Conservation (phyloP, 1,139 yeast genomes). For the Diutina neorugosa region DNA sequence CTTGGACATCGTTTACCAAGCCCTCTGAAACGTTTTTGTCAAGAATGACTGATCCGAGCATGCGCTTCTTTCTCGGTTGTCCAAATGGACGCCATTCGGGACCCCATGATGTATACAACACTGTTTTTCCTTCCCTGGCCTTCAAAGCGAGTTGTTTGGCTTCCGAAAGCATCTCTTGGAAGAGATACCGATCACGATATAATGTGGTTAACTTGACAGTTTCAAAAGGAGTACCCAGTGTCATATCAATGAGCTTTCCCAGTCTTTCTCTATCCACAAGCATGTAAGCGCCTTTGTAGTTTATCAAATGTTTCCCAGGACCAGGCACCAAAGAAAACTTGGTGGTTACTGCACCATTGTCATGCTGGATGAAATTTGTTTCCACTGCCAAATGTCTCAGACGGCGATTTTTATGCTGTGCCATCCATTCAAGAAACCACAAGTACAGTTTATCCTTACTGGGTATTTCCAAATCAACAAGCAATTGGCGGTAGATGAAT, state of each 20-base stretch:
- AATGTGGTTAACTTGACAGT: conserved; percentile 87
- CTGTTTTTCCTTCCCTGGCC: conserved; percentile 88
- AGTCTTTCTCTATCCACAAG: conserved; percentile 83
- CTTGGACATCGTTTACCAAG: conserved; percentile 62
- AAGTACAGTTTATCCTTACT: conserved; percentile 86
- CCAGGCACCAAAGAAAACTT: conserved; percentile 94
- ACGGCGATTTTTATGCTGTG: conserved; percentile 57
- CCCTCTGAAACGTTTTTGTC: conserved; percentile 62
- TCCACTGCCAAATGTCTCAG: conserved; percentile 86
- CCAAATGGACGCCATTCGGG: conserved; percentile 99
- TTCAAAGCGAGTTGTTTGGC: conserved; percentile 78
- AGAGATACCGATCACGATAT: conserved; percentile 65
- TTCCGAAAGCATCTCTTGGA: conserved; percentile 64
- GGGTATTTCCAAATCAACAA: conserved; percentile 89
- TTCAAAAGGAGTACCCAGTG: conserved; percentile 90
- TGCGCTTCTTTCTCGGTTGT: conserved; percentile 81
- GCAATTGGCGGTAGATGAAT: conserved; percentile 65
- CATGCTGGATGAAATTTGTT: conserved; percentile 79
- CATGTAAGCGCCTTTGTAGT: conserved; percentile 82
- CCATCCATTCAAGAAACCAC: conserved; percentile 98
- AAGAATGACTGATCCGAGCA: conserved; percentile 73
- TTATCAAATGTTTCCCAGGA: conserved; percentile 85
- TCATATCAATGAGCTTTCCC: conserved; percentile 78
- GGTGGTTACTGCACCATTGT: conserved; percentile 83
- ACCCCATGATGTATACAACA: conserved; percentile 88